Evolutionary conservation across 116 monocot species (phyloP), one percentile per base, ranked within the genome.

Genomic region (Thalassia testudinum): DNA sequence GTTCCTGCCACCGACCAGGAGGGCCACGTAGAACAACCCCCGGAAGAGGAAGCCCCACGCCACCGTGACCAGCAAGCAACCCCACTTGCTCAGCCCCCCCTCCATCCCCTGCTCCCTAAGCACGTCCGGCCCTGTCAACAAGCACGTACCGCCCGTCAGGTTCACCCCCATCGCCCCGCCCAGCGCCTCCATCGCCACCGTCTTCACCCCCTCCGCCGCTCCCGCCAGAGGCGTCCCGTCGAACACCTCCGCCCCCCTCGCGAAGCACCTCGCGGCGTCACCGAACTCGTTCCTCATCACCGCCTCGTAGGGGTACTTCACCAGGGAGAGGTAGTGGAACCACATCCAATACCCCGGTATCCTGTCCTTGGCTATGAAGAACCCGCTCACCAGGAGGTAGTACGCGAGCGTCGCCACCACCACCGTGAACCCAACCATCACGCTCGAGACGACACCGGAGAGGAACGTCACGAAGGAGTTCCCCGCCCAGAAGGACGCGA

Each of bases 21-120:
- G 61, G 12, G 69, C 37, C 18, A 89, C 49, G 61, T 89, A 89
- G 62, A 89, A 89, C 2, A 89, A 40, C 10, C 72, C 14, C 71
- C 89, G 50, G 43, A 89, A 89, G 42, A 89, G 67, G 69, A 83
- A 79, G 0, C 89, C 89, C 83, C 89, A 89, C 0, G 80, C 83
- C 17, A 83, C 57, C 0, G 80, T 77, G n/a, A 77, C 38, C 45
- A 54, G 50, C 11, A 89, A 57, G 17, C 80, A 80, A 30, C 49
- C 45, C 89, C 89, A 89, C 62, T 89, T 89, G 24, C 77, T 83
- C 34, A 89, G n/a, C n/a, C n/a, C 58, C 22, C 79, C 53, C n/a
- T 64, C 73, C 12, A 76, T 50, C 34, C 58, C 79, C 54, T 85
- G 76, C 42, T 70, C 58, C 74, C 23, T 20, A 53, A 85, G 34